These are phyloP conservation scores for Kodamaea sp. DNA, from an alignment of 1,139 yeast genomes.

Conservation along the genomic window DNA sequence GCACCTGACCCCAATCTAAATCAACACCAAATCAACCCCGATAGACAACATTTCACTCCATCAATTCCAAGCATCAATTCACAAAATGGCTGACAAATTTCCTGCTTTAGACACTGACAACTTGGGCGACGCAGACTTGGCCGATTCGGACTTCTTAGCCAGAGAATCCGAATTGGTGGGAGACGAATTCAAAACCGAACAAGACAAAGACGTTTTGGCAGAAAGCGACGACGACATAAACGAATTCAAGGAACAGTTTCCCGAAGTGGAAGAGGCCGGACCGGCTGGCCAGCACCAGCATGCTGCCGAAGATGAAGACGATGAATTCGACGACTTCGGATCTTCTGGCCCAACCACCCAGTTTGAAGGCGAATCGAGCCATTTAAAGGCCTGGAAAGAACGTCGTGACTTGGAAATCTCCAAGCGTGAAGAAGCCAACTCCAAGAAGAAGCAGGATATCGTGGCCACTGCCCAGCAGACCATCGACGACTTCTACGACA, in stretches of 20 bases:
- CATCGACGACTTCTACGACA: slow-evolving; percentile 91
- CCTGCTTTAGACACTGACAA: slow-evolving; percentile 69
- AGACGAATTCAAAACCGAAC: slow-evolving; percentile 73
- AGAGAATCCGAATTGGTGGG: slow-evolving; percentile 87
- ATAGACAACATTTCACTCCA: background rate
- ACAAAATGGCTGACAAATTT: slow-evolving; percentile 77
- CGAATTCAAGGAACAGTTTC: slow-evolving; percentile 68
- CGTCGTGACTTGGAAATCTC: slow-evolving; percentile 80
- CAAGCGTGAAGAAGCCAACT: slow-evolving; percentile 76
- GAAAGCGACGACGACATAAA: slow-evolving; percentile 59
- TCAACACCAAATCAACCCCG: slow-evolving; percentile 3
- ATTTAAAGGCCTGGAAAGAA: slow-evolving; percentile 77
- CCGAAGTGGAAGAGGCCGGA: slow-evolving; percentile 46
- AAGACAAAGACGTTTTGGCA: slow-evolving; percentile 55
- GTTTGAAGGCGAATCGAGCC: slow-evolving; percentile 51
- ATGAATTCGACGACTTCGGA: slow-evolving; percentile 30
- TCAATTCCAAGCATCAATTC: slow-evolving; percentile 3
- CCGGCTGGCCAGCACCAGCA: slow-evolving; percentile 11
- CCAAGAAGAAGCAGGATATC: slow-evolving; percentile 65
- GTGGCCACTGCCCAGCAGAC: slow-evolving; percentile 80
- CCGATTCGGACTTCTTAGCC: slow-evolving; percentile 65
- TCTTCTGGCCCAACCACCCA: slow-evolving; percentile 14
- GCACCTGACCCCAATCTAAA: background rate
- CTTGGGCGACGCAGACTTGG: slow-evolving; percentile 33
- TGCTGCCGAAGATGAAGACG: slow-evolving; percentile 30